Base-by-base conservation (phyloP, 2,329 filamentous ascomycete genomes). In the Penicillium vulpinum region DNA sequence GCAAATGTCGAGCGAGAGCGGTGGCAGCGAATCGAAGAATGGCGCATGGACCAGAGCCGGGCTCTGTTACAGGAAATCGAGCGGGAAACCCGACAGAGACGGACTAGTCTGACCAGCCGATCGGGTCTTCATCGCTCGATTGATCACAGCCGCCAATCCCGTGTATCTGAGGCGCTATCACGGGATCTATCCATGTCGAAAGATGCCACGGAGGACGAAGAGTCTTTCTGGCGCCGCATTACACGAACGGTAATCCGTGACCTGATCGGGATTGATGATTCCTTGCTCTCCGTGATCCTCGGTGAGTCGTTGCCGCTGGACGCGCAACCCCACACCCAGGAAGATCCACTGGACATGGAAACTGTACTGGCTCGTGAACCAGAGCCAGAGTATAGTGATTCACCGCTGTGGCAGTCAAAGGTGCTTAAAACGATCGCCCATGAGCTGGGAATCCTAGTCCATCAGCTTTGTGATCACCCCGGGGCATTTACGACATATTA, bases 31-130 rank as follows among this genome's bases (percentile, higher is more conserved):
- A 96, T 99, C 70, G 93, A 97, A 75, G 84, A 85, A 50, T 99
- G 94, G 94, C 85, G 92, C 54, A 77, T 95, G 69, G 93, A 97
- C 69, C 92, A 99, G 72, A 96, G 92, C 73, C 85, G 85, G 57
- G 86, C 91, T 11, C 79, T 99, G 28, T 74, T 97, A 33, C 90
- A 96, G 54, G 91, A 97, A 74, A 92, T 97, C 46, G 90, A 95
- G 73, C 88, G 85, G 60, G 91, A 96, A 75, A 96, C 92, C 4
- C 81, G 85, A 54, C 82, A 89, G 56, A 84, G 89, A 56, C 83
- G 74, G 49, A 67, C 64, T 31, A 71, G 68, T 54, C 69, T 63
- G 44, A 58, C 49, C 36, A 72, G 68, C 41, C 58, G 59, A 24
- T 57, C 66, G 13, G 66, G 58, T 16, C 57, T 64, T 26, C 66